A percentile compares a stretch with the other conserved stretches of the same genome.
Conservation (phyloP, 2,329 filamentous ascomycete genomes). For the Fusarium staphyleae region DNA sequence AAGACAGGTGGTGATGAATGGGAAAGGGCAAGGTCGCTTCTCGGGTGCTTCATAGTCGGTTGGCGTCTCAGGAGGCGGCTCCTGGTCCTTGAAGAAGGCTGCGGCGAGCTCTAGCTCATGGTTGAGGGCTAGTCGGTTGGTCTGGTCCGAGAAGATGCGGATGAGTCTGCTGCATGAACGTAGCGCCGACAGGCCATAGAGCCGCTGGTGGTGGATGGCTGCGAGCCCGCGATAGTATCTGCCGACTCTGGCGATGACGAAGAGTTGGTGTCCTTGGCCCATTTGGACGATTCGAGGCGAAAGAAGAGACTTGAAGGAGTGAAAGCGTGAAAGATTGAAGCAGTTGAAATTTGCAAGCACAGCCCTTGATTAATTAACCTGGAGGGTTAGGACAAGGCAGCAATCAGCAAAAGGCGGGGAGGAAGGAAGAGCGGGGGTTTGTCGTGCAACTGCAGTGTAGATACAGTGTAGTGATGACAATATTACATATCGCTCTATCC, state of each 20-base stretch:
- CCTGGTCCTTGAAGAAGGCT: neutral
- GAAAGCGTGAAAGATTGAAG: too few species aligned
- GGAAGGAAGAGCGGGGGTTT: too few species aligned
- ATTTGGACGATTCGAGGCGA: too few species aligned
- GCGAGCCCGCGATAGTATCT: conserved; percentile 18
- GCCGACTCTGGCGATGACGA: conserved; percentile 24
- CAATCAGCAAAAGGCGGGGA: too few species aligned
- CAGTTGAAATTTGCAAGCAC: too few species aligned
- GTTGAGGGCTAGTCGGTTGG: conserved; percentile 8
- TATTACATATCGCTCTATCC: too few species aligned
- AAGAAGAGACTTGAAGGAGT: too few species aligned
- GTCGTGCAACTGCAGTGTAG: too few species aligned
- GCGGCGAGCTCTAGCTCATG: conserved; percentile 13
- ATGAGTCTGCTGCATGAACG: conserved; percentile 12
- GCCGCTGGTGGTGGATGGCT: conserved; percentile 21
- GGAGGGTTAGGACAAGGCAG: too few species aligned
- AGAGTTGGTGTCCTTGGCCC: conserved; percentile 26
- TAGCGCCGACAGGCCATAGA: conserved; percentile 18
- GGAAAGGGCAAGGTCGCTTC: conserved; percentile 1
- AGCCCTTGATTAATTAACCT: too few species aligned
- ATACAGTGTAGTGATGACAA: too few species aligned
- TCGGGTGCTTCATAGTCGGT: neutral
- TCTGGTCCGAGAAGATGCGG: conserved; percentile 14
- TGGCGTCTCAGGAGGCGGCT: neutral
- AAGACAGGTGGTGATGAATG: conserved; percentile 18